phyloP scores from a whole-genome alignment of 208 protist species.

The Naegleria lovaniensis region DNA sequence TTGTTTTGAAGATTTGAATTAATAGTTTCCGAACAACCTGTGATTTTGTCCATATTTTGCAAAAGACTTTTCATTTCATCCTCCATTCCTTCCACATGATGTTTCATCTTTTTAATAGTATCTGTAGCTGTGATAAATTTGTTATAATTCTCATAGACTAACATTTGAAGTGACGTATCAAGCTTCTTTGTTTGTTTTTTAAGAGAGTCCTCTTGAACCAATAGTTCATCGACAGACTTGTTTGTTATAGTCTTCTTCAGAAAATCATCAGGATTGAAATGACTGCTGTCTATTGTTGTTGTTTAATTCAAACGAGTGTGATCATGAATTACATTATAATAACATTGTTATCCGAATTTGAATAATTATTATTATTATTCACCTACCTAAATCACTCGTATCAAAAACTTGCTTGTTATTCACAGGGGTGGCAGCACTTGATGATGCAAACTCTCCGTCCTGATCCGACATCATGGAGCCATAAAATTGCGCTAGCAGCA shows the following conservation, averaged over 20 bases:
- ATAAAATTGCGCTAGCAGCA: not conserved
- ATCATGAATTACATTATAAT: slow-evolving; percentile 43
- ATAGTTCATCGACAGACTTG: not conserved
- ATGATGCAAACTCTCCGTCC: not conserved
- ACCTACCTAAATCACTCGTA: not conserved
- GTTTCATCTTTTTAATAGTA: slow-evolving; percentile 86
- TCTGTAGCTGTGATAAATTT: slow-evolving; percentile 95
- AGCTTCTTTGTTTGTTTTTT: slow-evolving; percentile 62
- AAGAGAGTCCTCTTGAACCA: not conserved
- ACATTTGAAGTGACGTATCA: slow-evolving; percentile 89
- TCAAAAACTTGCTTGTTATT: not conserved
- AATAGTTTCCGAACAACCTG: not conserved
- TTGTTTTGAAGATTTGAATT: not conserved
- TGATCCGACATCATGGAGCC: not conserved
- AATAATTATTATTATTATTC: slow-evolving; percentile 38
- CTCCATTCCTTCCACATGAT: slow-evolving; percentile 77
- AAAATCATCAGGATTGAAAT: not conserved
- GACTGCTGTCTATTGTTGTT: not conserved
- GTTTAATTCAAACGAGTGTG: slow-evolving; percentile 1
- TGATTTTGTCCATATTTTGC: slow-evolving; percentile 22
- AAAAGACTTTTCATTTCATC: slow-evolving; percentile 13
- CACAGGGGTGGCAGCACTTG: not conserved
- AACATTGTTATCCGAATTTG: slow-evolving; percentile 47
- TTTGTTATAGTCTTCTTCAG: not conserved
- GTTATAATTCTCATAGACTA: slow-evolving; percentile 98